Evolutionary conservation across 2,329 filamentous ascomycete species (phyloP).

Genomic region (Sporothrix variecibatus): DNA sequence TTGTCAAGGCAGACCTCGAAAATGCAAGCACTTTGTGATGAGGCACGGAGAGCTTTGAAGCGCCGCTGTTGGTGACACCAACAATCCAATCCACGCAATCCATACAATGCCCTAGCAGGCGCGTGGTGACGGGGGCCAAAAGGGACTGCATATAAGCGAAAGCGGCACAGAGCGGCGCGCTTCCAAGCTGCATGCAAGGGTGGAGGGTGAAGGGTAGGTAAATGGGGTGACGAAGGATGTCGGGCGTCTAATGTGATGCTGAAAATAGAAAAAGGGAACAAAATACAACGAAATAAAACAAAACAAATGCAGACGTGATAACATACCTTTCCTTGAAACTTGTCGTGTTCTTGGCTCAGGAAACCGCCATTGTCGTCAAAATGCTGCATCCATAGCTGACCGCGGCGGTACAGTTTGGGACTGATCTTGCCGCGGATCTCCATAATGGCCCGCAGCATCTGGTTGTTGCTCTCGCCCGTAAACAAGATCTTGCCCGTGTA

Average conservation of each 20-base stretch:
- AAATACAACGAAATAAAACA: not conserved
- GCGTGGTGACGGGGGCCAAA: not conserved
- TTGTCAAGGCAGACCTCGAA: not conserved
- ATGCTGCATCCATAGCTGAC: constrained; percentile 72
- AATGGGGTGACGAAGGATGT: not conserved
- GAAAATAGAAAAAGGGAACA: not conserved
- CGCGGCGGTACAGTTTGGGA: constrained; percentile 82
- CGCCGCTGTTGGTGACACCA: not conserved
- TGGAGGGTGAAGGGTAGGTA: not conserved
- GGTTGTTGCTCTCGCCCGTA: constrained; percentile 92
- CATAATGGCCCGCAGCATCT: constrained; percentile 96
- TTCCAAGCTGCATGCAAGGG: constrained; percentile 13
- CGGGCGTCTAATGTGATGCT: not conserved
- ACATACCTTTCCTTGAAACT: constrained; percentile 77
- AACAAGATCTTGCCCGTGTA: constrained; percentile 98
- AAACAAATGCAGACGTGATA: constrained; percentile 8
- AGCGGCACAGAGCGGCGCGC: constrained; percentile 18
- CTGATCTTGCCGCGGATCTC: constrained; percentile 92
- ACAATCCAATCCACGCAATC: not conserved
- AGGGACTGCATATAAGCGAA: not conserved
- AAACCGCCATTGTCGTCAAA: constrained; percentile 87
- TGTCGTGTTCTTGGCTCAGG: constrained; percentile 81
- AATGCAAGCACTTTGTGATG: not conserved
- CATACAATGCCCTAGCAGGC: not conserved
- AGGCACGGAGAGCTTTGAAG: not conserved